Evolutionary conservation across 1,284 basidiomycete genomes (phyloP).

Genomic region (Cryptococcus jaspeensis): DNA sequence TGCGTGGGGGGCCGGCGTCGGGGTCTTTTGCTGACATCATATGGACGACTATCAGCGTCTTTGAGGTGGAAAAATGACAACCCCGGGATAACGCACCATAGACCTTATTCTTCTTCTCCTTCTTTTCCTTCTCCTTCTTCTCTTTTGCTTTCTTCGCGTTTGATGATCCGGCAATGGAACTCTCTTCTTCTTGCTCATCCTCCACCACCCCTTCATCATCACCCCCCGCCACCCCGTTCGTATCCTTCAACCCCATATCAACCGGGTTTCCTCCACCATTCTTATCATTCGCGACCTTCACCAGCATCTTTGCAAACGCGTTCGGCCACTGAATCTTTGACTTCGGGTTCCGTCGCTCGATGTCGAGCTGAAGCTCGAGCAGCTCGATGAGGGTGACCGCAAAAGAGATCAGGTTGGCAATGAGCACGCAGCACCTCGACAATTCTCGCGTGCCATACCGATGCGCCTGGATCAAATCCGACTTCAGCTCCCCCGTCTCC

Average conservation of each 20-base stretch:
- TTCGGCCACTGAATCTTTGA: conserved; percentile 53
- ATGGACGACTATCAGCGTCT: not conserved
- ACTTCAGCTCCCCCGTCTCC: conserved; percentile 36
- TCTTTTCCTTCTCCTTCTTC: conserved; percentile 14
- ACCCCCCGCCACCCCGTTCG: conserved; percentile 3
- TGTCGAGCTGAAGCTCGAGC: conserved; percentile 37
- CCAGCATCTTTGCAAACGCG: conserved; percentile 49
- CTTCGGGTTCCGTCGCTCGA: conserved; percentile 45
- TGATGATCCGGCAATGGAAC: conserved; percentile 9
- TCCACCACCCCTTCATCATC: conserved; percentile 8
- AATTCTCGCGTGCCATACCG: conserved; percentile 44
- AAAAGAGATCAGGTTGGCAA: conserved; percentile 49
- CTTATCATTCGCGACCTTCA: conserved; percentile 38
- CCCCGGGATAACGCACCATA: conserved; percentile 13
- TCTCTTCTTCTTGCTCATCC: conserved; percentile 20
- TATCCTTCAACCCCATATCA: conserved; percentile 31
- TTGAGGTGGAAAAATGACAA: too few relatives aligned
- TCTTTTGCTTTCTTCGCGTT: conserved; percentile 14
- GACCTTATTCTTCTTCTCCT: conserved; percentile 12
- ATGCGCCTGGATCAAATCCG: conserved; percentile 10
- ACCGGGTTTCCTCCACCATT: conserved; percentile 25
- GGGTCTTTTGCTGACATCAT: conserved; percentile 33
- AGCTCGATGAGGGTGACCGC: conserved; percentile 41
- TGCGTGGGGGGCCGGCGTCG: conserved; percentile 44
- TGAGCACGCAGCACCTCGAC: conserved; percentile 53